phyloP scores from a whole-genome alignment of 164 flowering plant genomes.

The Hamamelis virginiana region DNA sequence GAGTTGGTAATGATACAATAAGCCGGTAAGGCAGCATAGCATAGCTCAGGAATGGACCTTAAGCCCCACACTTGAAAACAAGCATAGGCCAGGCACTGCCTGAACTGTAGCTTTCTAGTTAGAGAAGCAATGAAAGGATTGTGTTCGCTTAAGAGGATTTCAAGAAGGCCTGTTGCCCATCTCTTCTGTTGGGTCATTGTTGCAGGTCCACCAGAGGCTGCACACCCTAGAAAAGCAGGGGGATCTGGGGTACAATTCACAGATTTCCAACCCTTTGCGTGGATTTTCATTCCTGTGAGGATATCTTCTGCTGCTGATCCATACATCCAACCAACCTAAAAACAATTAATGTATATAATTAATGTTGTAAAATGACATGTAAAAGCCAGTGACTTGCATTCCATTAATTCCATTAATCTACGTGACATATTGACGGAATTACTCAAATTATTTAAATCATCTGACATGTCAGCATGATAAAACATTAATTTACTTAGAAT shows the following conservation, averaged over 20 bases:
- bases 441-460: too few relatives aligned
- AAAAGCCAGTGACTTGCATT: too few relatives aligned
- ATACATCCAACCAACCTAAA: constrained; percentile 60
- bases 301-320: constrained; percentile 56
- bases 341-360: not conserved
- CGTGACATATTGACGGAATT: too few relatives aligned
- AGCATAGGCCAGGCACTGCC: constrained; percentile 40
- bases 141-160: constrained; percentile 34
- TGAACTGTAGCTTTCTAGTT: constrained; percentile 32
- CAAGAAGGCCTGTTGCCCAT: constrained; percentile 63
- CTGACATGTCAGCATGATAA: too few relatives aligned
- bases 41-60: constrained; percentile 46
- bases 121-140: constrained; percentile 34
- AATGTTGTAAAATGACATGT: too few relatives aligned
- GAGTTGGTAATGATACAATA: constrained; percentile 52
- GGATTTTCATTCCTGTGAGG: constrained; percentile 53
- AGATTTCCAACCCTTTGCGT: constrained; percentile 49
- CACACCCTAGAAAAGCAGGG: constrained; percentile 54
- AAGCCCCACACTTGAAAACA: constrained; percentile 28
- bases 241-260: constrained; percentile 26
- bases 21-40: constrained; percentile 51
- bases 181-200: constrained; percentile 47
- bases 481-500: too few relatives aligned
- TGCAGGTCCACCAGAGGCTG: constrained; percentile 36
- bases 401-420: too few relatives aligned